Conservation (phyloP, 139 green algal genomes). For the Penium margaritaceum region DNA sequence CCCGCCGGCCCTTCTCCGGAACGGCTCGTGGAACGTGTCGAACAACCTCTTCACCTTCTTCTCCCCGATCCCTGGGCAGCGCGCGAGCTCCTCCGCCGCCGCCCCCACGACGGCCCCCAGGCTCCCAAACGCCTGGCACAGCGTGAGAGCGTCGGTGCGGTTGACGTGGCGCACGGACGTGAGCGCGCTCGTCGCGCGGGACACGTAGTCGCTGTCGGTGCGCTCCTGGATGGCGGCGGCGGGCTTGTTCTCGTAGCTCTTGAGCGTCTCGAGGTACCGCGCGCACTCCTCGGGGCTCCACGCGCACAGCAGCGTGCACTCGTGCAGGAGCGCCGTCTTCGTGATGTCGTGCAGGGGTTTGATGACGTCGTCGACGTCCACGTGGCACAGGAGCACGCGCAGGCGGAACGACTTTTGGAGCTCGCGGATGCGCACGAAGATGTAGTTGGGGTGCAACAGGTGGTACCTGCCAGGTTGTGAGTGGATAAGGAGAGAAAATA, state of each 20-base stretch:
- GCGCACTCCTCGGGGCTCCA: slow-evolving; percentile 79
- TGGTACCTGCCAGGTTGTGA: too few relatives aligned
- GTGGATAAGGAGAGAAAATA: too few relatives aligned
- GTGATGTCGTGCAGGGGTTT: slow-evolving; percentile 69
- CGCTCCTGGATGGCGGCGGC: slow-evolving; percentile 66
- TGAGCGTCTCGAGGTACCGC: slow-evolving; percentile 85
- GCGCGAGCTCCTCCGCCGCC: slow-evolving; percentile 59
- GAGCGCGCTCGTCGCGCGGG: slow-evolving; percentile 51
- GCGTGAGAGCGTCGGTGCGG: slow-evolving; percentile 34
- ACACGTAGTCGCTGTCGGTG: slow-evolving; percentile 71
- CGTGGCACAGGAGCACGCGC: slow-evolving; percentile 70
- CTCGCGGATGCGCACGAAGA: slow-evolving; percentile 71
- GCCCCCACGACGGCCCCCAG: slow-evolving; percentile 38
- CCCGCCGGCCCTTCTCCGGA: too few relatives aligned
- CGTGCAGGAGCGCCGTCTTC: slow-evolving; percentile 63
- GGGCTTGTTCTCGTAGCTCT: slow-evolving; percentile 83
- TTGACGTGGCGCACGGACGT: slow-evolving; percentile 38
- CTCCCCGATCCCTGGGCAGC: slow-evolving; percentile 77
- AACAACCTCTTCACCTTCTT: too few relatives aligned
- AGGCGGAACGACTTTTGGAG: slow-evolving; percentile 69
- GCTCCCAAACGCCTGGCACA: slow-evolving; percentile 10
- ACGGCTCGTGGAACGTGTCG: too few relatives aligned
- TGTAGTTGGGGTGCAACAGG: slow-evolving; percentile 84
- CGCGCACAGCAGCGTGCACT: slow-evolving; percentile 78
- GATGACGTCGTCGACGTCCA: slow-evolving; percentile 75